Conservation (phyloP, 2,329 filamentous ascomycete genomes). For the Colletotrichum horii region DNA sequence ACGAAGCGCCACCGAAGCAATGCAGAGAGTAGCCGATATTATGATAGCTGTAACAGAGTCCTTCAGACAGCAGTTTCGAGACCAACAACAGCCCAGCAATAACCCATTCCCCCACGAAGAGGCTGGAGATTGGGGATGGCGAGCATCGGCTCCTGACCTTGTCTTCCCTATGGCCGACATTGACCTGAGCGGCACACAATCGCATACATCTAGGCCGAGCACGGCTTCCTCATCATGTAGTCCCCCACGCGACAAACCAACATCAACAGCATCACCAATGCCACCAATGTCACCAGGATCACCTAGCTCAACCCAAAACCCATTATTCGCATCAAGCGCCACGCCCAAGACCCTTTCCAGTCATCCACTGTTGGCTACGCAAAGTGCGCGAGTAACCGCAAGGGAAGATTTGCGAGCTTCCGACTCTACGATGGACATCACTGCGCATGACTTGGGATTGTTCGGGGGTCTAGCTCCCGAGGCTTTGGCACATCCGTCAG, state of each 20-base stretch:
- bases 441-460: not conserved
- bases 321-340: not conserved
- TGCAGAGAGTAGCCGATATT: not conserved
- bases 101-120: not conserved
- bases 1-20: not conserved
- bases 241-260: not conserved
- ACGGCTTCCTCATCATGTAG: not conserved
- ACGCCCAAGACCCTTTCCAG: not conserved
- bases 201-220: not conserved
- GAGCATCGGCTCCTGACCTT: not conserved
- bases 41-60: constrained; percentile 16
- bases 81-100: not conserved
- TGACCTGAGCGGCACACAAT: not conserved
- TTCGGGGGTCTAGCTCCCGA: not conserved
- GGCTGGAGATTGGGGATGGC: not conserved
- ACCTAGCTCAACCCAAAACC: not conserved
- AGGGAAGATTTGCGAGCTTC: not conserved
- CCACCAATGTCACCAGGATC: not conserved
- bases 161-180: not conserved
- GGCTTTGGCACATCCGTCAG: not conserved
- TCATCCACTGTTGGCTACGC: not conserved
- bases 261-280: not conserved
- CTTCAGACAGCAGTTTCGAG: constrained; percentile 2
- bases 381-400: not conserved
- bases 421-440: not conserved